A percentile compares a stretch with the other conserved stretches of the same genome.
phyloP scores from a whole-genome alignment of 352 stramenopile genomes.

The Aphanomyces stellatus region DNA sequence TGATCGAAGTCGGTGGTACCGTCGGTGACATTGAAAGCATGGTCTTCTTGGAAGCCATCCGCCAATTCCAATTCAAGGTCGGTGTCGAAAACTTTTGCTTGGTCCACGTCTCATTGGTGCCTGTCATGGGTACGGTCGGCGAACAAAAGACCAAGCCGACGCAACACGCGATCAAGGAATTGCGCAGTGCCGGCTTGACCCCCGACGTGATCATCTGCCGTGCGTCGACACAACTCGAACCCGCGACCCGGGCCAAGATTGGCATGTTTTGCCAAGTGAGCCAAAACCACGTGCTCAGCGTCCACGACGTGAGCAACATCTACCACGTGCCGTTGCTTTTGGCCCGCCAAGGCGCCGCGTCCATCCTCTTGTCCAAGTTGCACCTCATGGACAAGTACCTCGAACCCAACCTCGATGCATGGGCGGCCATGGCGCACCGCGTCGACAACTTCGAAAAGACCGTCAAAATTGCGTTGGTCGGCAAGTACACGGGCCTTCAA shows the following conservation, averaged over 20 bases:
- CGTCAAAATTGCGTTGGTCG: slow-evolving; percentile 97
- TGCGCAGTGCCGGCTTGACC: slow-evolving; percentile 92
- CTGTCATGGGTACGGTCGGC: slow-evolving; percentile 95
- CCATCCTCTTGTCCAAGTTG: slow-evolving; percentile 89
- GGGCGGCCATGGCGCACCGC: slow-evolving; percentile 88
- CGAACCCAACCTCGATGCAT: slow-evolving; percentile 68
- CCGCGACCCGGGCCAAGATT: slow-evolving; percentile 94
- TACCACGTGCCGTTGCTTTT: slow-evolving; percentile 99
- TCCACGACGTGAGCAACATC: slow-evolving; percentile 99
- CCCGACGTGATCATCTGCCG: slow-evolving; percentile 98
- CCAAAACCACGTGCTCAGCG: slow-evolving; percentile 91
- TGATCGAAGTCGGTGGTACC: slow-evolving; percentile 99
- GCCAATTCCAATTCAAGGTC: slow-evolving; percentile 99
- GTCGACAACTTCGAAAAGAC: slow-evolving; percentile 88
- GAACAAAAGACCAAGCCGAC: slow-evolving; percentile 99
- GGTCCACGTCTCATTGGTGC: slow-evolving; percentile 98
- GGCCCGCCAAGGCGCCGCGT: slow-evolving; percentile 91
- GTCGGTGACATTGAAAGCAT: slow-evolving; percentile 99
- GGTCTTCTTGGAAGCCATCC: slow-evolving; percentile 98
- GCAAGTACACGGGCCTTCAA: slow-evolving; percentile 98
- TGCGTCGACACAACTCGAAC: slow-evolving; percentile 85
- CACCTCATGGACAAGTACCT: slow-evolving; percentile 86
- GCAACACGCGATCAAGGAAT: slow-evolving; percentile 98
- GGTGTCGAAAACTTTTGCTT: slow-evolving; percentile 97
- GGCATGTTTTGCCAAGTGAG: slow-evolving; percentile 98